phyloP scores from a whole-genome alignment of 805 yeast genomes.

The Candida adriatica region DNA sequence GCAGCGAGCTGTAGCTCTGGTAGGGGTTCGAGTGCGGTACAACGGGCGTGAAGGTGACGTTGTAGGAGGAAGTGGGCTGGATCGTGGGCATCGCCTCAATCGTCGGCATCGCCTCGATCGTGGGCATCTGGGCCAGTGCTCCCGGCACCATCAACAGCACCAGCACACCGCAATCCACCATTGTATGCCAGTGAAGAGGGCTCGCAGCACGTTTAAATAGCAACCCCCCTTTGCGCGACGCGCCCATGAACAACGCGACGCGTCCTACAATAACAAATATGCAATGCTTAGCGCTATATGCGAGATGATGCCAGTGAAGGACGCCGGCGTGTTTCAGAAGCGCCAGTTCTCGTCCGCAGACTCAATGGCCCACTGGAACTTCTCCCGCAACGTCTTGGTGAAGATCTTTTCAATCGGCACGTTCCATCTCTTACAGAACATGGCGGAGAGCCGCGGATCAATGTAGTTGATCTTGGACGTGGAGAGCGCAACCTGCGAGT shows the following conservation, averaged over 20 bases:
- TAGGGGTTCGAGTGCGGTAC: constrained; percentile 44
- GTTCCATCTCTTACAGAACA: constrained; percentile 75
- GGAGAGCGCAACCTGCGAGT: constrained; percentile 86
- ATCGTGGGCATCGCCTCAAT: constrained; percentile 14
- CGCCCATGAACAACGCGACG: too few species aligned
- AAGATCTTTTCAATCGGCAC: constrained; percentile 92
- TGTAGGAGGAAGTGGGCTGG: constrained; percentile 9
- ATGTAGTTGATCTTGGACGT: constrained; percentile 93
- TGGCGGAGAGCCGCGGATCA: constrained; percentile 87
- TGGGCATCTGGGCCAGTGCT: too few species aligned
- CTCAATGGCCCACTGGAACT: constrained; percentile 94
- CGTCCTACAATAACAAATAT: too few species aligned
- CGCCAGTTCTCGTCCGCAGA: constrained; percentile 84
- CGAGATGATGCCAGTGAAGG: too few species aligned
- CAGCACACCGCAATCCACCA: too few species aligned
- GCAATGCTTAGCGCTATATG: too few species aligned
- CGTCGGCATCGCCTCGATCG: too few species aligned
- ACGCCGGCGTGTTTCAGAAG: too few species aligned
- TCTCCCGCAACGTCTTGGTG: constrained; percentile 85
- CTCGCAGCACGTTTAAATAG: too few species aligned
- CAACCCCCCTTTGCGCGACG: too few species aligned
- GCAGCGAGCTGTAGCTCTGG: constrained; percentile 38
- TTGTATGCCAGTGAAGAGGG: too few species aligned
- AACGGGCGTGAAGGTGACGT: constrained; percentile 19
- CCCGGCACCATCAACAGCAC: too few species aligned